Conservation (phyloP, 1,284 basidiomycete genomes). For the Fistulinella staudtii region DNA sequence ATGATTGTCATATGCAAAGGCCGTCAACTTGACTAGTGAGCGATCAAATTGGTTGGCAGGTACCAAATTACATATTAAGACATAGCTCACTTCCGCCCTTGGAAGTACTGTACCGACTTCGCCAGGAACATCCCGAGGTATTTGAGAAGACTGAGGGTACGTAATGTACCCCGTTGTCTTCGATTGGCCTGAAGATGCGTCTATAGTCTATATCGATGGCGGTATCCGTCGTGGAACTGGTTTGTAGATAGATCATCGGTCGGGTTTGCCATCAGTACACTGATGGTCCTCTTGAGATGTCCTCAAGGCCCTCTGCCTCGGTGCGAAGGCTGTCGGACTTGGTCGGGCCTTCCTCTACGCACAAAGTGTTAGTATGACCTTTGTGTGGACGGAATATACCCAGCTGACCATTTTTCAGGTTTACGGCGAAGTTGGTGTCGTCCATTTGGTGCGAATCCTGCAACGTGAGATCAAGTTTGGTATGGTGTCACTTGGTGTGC, state of each 20-base stretch:
- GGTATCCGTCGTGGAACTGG: conserved; percentile 82
- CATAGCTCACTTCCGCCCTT: conserved; percentile 64
- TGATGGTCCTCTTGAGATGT: conserved; percentile 51
- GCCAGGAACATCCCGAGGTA: conserved; percentile 70
- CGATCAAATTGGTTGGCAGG: conserved; percentile 7
- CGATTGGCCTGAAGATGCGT: conserved; percentile 1
- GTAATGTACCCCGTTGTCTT: conserved; percentile 1
- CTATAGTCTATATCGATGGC: conserved; percentile 82
- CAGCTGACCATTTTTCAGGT: conserved; percentile 43
- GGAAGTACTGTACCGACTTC: conserved; percentile 73
- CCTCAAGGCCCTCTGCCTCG: conserved; percentile 87
- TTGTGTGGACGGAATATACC: conserved; percentile 3
- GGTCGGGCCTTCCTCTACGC: conserved; percentile 90
- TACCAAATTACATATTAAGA: not conserved
- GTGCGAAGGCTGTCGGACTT: conserved; percentile 86
- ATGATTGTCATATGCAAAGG: conserved; percentile 41
- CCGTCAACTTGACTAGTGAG: conserved; percentile 79
- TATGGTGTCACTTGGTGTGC: conserved; percentile 78
- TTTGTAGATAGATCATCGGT: conserved; percentile 26
- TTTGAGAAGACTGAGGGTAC: conserved; percentile 67
- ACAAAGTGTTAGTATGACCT: conserved; percentile 59
- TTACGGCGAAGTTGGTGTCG: conserved; percentile 80
- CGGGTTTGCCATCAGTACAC: conserved; percentile 1
- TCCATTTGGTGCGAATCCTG: conserved; percentile 70
- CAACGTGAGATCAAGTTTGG: conserved; percentile 77